Percentiles rank a stretch among this genome's conserved stretches.
Conservation (phyloP, 179 eudicot species). For the Drosera spatulata region DNA sequence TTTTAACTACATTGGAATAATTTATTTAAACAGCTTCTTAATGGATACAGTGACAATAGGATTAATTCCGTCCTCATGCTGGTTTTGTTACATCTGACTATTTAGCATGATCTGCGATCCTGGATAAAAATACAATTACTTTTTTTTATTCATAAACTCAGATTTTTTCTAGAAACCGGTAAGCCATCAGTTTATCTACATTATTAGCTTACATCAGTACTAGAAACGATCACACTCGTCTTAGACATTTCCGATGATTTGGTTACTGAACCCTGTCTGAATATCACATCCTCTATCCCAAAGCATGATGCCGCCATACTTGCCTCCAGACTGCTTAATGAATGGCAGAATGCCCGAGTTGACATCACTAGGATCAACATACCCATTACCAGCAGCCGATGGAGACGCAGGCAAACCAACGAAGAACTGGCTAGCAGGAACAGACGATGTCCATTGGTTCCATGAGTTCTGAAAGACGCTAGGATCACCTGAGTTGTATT, state of each 20-base stretch:
- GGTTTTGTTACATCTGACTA: too few species aligned
- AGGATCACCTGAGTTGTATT: slow-evolving; percentile 1
- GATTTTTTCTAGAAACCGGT: too few species aligned
- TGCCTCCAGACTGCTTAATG: neutral
- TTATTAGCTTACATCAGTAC: too few species aligned
- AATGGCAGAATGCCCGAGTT: slow-evolving; percentile 14
- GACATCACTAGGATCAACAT: slow-evolving; percentile 12
- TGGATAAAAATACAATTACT: too few species aligned
- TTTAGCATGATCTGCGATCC: too few species aligned
- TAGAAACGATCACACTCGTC: too few species aligned
- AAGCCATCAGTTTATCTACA: too few species aligned
- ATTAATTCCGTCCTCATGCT: too few species aligned
- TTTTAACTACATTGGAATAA: too few species aligned
- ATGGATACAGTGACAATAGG: too few species aligned
- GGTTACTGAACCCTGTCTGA: slow-evolving; percentile 7
- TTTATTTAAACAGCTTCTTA: too few species aligned
- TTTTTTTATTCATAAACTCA: too few species aligned
- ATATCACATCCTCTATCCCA: slow-evolving; percentile 11
- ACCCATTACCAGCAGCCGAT: slow-evolving; percentile 23
- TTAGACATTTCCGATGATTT: neutral
- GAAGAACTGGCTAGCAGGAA: slow-evolving; percentile 11
- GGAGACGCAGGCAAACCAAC: slow-evolving; percentile 26
- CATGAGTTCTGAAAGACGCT: slow-evolving; percentile 6
- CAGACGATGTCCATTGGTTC: slow-evolving; percentile 14
- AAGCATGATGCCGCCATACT: slow-evolving; percentile 13